Percentiles rank a stretch among this genome's conserved stretches.
Conservation (phyloP, 345 rosid genomes). For the Bruguiera sexangula region DNA sequence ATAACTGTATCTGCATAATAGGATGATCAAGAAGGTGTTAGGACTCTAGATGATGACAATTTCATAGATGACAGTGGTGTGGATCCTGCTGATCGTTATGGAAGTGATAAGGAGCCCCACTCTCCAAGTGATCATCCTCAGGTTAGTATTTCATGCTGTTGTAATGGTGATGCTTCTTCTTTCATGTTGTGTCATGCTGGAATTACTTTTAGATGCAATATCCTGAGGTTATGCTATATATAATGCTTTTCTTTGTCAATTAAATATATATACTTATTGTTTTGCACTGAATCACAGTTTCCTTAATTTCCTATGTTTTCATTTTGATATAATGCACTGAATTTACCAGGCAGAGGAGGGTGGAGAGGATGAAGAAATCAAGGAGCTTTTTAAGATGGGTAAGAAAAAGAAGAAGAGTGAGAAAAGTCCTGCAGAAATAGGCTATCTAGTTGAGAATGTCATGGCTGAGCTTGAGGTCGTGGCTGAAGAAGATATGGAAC, state of each 20-base stretch:
- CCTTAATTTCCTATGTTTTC: neutral
- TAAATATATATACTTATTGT: neutral
- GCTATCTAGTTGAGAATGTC: constrained; percentile 77
- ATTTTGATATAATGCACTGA: constrained; percentile 6
- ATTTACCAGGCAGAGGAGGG: constrained; percentile 78
- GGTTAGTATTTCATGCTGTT: constrained; percentile 28
- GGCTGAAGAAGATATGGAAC: constrained; percentile 90
- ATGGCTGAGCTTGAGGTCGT: constrained; percentile 98
- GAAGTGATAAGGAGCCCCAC: constrained; percentile 54
- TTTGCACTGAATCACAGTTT: neutral
- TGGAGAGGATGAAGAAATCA: constrained; percentile 83
- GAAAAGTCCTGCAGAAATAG: constrained; percentile 90
- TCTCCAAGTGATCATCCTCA: constrained; percentile 77
- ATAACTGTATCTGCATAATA: constrained; percentile 19
- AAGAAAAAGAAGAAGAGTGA: constrained; percentile 80
- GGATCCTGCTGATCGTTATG: constrained; percentile 78
- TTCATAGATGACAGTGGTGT: constrained; percentile 90
- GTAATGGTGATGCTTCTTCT: neutral
- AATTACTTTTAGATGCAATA: neutral
- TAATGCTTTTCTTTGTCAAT: neutral
- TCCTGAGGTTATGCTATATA: neutral
- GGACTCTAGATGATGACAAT: constrained; percentile 86
- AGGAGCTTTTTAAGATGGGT: constrained; percentile 79
- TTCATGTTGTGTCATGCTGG: neutral
- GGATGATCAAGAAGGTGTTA: constrained; percentile 87